Evolutionary conservation across 306 rosid species (phyloP), one percentile per base, ranked within the genome.

Genomic region (Lathyrus tuberosus): DNA sequence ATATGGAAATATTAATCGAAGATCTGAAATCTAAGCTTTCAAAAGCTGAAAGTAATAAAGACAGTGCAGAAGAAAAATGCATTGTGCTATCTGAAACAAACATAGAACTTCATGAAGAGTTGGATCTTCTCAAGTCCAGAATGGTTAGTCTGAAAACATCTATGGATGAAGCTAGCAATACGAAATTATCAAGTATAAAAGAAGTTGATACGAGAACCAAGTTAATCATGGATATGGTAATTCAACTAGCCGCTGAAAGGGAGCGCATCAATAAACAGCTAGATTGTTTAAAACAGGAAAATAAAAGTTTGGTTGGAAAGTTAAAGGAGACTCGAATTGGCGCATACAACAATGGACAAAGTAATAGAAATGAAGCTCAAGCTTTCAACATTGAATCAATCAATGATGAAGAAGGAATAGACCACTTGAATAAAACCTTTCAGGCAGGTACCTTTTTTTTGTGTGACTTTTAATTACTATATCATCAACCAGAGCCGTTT

Each of bases 1-100:
- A 95, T 72, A 95, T 91, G 99, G 99, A 95, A 79, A 89, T 87
- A 63, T 75, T 95, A 49, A 95, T 95, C 54, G 99, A 95, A 81
- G 99, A 95, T 68, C 88, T 95, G 18, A 91, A 87, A 79, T 95
- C 99, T 20, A 91, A 95, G 83, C 92, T 86, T 72, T 77, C 92
- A 28, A 87, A 80, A 73, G 89, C 95, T 8, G 99, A 94, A 76
- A 80, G 71, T 82, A 87, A 77, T 78, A 79, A 79, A 4, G 97
- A 94, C 40, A 80, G 22, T 65, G 82, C 79, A 2, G 89, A 89
- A 76, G 94, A 90, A 82, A 82, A 74, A 71, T 89, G 87, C 70
- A 70, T 73, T 51, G 46, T 60, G 44, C 65, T 94, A 41, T 91
- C 96, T 38, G 88, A 91, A 82, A 78, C 83, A 26, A 91, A 87